A percentile compares a stretch with the other conserved stretches of the same genome.
These are phyloP conservation scores for Coniochaeta hoffmannii DNA, from an alignment of 2,329 filamentous ascomycete genomes.

Conservation along the genomic window DNA sequence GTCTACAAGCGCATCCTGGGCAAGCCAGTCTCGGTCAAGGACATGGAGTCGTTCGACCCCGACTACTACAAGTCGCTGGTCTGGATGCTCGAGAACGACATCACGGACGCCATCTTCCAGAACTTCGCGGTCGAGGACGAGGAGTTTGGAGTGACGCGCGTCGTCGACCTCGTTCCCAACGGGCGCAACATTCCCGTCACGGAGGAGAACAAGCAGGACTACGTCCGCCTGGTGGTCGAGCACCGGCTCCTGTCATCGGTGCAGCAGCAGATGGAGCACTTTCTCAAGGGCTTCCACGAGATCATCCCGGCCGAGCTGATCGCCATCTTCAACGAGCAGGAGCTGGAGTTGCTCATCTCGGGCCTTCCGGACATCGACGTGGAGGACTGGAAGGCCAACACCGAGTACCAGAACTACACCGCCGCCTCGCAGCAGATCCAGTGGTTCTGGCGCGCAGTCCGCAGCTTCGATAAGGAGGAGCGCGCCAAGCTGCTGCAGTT, in stretches of 20 bases:
- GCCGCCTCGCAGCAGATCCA: constrained; percentile 93
- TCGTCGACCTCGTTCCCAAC: constrained; percentile 78
- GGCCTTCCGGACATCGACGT: constrained; percentile 95
- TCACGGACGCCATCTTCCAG: constrained; percentile 94
- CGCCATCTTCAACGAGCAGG: constrained; percentile 97
- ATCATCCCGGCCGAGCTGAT: constrained; percentile 93
- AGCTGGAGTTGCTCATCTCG: constrained; percentile 92
- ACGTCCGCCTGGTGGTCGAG: constrained; percentile 89
- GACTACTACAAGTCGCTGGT: constrained; percentile 98
- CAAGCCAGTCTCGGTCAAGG: constrained; percentile 92
- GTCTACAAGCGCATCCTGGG: constrained; percentile 97
- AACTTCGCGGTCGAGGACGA: constrained; percentile 93
- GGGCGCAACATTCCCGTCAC: constrained; percentile 91
- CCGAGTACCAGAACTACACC: constrained; percentile 96
- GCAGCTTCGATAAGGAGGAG: constrained; percentile 98
- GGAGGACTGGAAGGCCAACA: constrained; percentile 98
- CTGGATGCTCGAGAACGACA: constrained; percentile 99
- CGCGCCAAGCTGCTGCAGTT: constrained; percentile 95
- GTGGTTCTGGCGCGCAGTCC: constrained; percentile 98
- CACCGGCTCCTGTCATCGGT: constrained; percentile 89
- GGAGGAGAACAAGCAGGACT: constrained; percentile 97
- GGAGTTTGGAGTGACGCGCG: constrained; percentile 82
- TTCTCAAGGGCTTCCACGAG: constrained; percentile 94
- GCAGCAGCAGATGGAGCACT: constrained; percentile 87
- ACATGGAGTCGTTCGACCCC: constrained; percentile 97